Base-by-base conservation (phyloP, 2,329 filamentous ascomycete genomes). In the Arthrinium puccinioides region DNA sequence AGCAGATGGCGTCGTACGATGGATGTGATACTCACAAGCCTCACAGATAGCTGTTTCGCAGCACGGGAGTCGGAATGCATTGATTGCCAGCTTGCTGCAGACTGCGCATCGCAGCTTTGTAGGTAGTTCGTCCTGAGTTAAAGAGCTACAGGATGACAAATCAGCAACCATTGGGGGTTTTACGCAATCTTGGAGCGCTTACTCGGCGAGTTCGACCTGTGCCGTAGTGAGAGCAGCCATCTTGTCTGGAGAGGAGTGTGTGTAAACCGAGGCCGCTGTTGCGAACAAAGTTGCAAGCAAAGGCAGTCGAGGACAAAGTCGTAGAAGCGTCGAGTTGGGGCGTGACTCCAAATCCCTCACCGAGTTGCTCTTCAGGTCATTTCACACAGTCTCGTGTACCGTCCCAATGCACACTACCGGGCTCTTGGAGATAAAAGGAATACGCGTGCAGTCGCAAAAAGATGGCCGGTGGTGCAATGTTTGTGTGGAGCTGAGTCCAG, bases 11-110 rank as follows among this genome's bases (percentile, higher is more conserved):
- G 20, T 32, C 10, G 19, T 15, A n/a, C 16, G 44, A 24, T 23
- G 16, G 14, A 32, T 29, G 31, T 15, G 8, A 33, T 21, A 5
- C 82, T 55, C 68, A 96, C 92, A 98, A 47, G 70, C 74, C 55
- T 90, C 84, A 69, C 92, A 97, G 41, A 97, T 94, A 27, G 85
- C 82, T 57, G 94, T 90, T 55, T 96, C 92, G 61, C 92, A 98
- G 64, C 92, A 98, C 2, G 89, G 87, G 20, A 96, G 71, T 45
- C 89, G 85, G 59, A 87, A 94, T 8, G 90, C 87, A 58, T 96
- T 94, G 46, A 94, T 70, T 21, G 88, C 89, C 41, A 97, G 72
- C 60, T 86, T 88, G 66, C 84, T 92, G 65, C 92, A 98, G 50
- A 87, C 86, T 36, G 87, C 87, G 69, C 92, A 98, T 63, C 89